Evolutionary conservation across 371 early-diverging fungal species (phyloP).

Genomic region (Massospora cicadina): DNA sequence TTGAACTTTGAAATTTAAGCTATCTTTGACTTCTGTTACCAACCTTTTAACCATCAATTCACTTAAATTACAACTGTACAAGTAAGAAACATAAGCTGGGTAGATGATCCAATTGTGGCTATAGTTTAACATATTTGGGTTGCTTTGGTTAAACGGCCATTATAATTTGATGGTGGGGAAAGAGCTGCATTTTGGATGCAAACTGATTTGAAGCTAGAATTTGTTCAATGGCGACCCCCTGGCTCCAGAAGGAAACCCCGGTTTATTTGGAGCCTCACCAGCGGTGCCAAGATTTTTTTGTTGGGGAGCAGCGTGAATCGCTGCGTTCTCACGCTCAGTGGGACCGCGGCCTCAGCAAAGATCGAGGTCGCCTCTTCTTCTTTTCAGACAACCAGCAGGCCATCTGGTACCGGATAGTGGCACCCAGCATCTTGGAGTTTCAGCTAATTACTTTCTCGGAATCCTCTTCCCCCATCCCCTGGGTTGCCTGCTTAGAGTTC

Average conservation of each 20-base stretch:
- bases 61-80: too few species aligned
- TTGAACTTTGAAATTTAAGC: too few species aligned
- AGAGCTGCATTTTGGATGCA: too few species aligned
- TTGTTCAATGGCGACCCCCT: neutral
- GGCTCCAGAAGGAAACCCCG: neutral
- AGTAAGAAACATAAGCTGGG: too few species aligned
- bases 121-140: too few species aligned
- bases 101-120: too few species aligned
- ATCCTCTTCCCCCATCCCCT: neutral
- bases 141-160: too few species aligned
- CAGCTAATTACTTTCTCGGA: neutral
- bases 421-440: neutral
- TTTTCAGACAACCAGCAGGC: neutral
- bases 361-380: neutral
- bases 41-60: too few species aligned
- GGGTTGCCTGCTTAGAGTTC: neutral
- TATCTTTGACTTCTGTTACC: too few species aligned
- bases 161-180: too few species aligned
- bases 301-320: neutral
- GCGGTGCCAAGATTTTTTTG: neutral
- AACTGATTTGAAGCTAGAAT: too few species aligned
- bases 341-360: neutral
- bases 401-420: neutral
- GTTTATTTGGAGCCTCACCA: neutral
- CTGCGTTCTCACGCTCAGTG: neutral